Percentiles rank a stretch among this genome's conserved stretches.
phyloP scores from a whole-genome alignment of 2,329 filamentous ascomycete genomes.

The Pyrenochaeta sp. region DNA sequence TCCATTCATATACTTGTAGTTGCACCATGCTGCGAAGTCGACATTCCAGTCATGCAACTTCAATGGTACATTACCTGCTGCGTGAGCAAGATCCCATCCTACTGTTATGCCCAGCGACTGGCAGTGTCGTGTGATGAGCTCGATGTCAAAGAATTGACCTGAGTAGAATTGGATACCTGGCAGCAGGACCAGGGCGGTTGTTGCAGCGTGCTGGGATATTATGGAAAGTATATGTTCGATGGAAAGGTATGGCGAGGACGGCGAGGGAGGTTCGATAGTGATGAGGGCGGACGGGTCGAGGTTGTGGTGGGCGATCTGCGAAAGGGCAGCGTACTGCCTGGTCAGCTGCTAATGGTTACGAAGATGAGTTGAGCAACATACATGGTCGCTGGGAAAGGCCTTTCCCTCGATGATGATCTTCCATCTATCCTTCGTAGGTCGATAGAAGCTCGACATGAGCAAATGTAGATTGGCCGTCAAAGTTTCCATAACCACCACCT shows the following conservation, averaged over 20 bases:
- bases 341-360: constrained; percentile 1
- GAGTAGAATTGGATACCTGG: constrained; percentile 94
- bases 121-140: constrained; percentile 79
- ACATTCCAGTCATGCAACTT: constrained; percentile 87
- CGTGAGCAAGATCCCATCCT: constrained; percentile 90
- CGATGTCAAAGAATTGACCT: constrained; percentile 86
- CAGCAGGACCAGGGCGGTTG: constrained; percentile 78
- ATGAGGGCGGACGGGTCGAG: constrained; percentile 75
- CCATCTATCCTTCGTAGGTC: constrained; percentile 69
- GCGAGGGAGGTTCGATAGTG: constrained; percentile 69
- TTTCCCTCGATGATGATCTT: constrained; percentile 92
- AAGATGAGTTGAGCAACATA: constrained; percentile 42
- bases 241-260: constrained; percentile 65
- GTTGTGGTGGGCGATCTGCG: constrained; percentile 76
- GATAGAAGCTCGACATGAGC: constrained; percentile 85
- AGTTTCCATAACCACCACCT: constrained; percentile 89
- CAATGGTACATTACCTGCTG: constrained; percentile 82
- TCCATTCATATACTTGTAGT: constrained; percentile 92
- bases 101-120: constrained; percentile 74
- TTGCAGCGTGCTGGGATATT: constrained; percentile 77
- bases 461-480: constrained; percentile 84
- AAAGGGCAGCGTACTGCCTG: constrained; percentile 78
- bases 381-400: constrained; percentile 87
- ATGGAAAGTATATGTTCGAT: constrained; percentile 75
- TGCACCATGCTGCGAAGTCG: constrained; percentile 93